Base-by-base conservation (phyloP, 1,284 basidiomycete genomes). In the Trichosporon sp. region DNA sequence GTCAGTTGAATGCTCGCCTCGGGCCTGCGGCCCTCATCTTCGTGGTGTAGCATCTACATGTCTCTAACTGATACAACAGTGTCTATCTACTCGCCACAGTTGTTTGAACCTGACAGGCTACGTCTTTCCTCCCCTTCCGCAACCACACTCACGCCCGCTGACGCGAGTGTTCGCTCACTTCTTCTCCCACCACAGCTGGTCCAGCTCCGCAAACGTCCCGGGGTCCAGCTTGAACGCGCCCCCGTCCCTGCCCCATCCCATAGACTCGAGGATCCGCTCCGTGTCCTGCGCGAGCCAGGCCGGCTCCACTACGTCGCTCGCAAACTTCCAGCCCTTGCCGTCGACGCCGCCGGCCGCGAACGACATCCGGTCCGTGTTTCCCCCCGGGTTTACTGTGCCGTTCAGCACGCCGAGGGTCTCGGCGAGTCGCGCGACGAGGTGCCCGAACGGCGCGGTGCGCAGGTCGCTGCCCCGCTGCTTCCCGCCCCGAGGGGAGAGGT, bases 341-440 rank as follows among this genome's bases (percentile, higher is more conserved):
- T 75, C 76, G 1, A 93, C 64, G 87, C 87, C 75, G 90, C 87
- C 54, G 85, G 88, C 70, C 82, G 86, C 54, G 87, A 83, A 84
- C 12, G 73, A 70, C 75, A 84, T 79, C 16, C 71, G 68, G 48
- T 75, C 73, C 1, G 71, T 73, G 31, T 75, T 73, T 4, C 77
- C 78, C n/a, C 72, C 74, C 4, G 76, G 75, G 4, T 73, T 72
- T 21, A 78, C 74, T 1, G 78, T 81, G 72, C 92, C 92, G 79
- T 94, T 93, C 69, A 98, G 85, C 64, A 95, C 85, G 78, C 92
- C 92, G 84, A 97, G 86, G 0, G 91, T 89, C 84, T 97, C 94
- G 63, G 94, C 87, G 37, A 92, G 89, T 73, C 96, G 87, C 56
- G 92, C 88, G 66, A 90, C 89, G 66, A 91, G 88, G 48, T 90